Conservation (phyloP, 768 basidiomycete species). For the Cyathus striatus region DNA sequence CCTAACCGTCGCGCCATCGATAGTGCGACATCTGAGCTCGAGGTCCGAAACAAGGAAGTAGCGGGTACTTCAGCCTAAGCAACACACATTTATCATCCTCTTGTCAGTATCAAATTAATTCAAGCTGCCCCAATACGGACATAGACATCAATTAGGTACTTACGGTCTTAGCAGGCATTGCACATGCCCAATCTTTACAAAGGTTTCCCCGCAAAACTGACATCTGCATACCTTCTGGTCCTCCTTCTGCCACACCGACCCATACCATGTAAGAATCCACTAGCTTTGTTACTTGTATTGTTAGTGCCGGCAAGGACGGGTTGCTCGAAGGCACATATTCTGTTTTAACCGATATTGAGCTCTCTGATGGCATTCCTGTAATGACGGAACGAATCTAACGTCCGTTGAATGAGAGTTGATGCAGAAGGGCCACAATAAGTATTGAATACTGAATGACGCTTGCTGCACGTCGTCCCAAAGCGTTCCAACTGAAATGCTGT, state of each 20-base stretch:
- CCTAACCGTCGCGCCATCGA: constrained; percentile 80
- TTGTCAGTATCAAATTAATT: constrained; percentile 6
- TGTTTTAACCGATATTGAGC: constrained; percentile 37
- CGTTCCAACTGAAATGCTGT: no score
- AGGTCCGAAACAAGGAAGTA: constrained; percentile 61
- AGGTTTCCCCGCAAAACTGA: constrained; percentile 53
- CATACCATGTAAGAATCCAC: constrained; percentile 80
- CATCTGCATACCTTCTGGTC: constrained; percentile 36
- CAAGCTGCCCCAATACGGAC: no score
- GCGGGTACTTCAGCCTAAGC: constrained; percentile 37
- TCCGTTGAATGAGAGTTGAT: no score
- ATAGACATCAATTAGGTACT: no score
- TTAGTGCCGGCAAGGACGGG: constrained; percentile 50
- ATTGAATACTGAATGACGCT: no score
- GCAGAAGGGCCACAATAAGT: no score
- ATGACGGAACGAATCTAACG: constrained; percentile 5
- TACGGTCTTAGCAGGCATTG: constrained; percentile 56
- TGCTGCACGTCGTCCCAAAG: no score
- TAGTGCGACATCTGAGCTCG: constrained; percentile 56
- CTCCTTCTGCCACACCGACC: constrained; percentile 57
- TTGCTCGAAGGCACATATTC: constrained; percentile 46
- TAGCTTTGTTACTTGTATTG: constrained; percentile 60
- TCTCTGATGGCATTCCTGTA: constrained; percentile 1
- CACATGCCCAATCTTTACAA: constrained; percentile 77
- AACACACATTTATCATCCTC: neutral